phyloP scores from a whole-genome alignment of 2,329 filamentous ascomycete genomes.

The Spiromastix sp. region DNA sequence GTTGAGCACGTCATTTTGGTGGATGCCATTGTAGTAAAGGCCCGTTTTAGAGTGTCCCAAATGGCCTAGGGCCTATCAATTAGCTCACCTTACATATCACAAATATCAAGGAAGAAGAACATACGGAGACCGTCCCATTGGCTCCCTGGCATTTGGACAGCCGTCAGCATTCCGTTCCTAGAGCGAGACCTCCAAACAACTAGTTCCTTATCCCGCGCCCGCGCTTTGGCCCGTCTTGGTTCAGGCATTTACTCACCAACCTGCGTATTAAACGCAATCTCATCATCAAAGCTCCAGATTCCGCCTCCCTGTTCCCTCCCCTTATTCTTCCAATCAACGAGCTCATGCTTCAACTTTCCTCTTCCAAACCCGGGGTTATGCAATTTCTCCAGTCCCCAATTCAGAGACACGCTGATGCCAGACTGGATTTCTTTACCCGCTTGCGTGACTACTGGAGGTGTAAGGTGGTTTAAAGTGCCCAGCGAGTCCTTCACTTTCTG shows the following conservation, averaged over 20 bases:
- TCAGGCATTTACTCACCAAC: too few species aligned
- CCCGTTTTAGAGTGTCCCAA: constrained; percentile 36
- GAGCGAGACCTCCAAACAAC: too few species aligned
- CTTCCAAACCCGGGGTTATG: constrained; percentile 22
- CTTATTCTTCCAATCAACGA: too few species aligned
- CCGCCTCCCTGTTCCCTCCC: constrained; percentile 19
- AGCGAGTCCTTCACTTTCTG: constrained; percentile 26
- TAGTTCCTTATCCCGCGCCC: too few species aligned
- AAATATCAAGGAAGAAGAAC: background rate
- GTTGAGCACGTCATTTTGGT: constrained; percentile 8
- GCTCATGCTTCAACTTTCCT: constrained; percentile 25
- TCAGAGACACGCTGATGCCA: constrained; percentile 44
- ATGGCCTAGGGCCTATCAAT: constrained; percentile 34
- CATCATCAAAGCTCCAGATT: constrained; percentile 35
- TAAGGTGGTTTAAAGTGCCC: constrained; percentile 46
- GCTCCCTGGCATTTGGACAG: too few species aligned
- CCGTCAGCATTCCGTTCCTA: too few species aligned
- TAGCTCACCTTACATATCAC: background rate
- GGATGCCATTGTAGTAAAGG: constrained; percentile 41
- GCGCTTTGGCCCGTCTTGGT: too few species aligned
- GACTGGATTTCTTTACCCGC: constrained; percentile 36
- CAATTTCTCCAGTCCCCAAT: constrained; percentile 26
- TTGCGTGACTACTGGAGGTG: constrained; percentile 33
- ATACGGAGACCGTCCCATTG: constrained; percentile 41
- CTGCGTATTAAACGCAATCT: constrained; percentile 48